Evolutionary conservation across 1,284 basidiomycete species (phyloP).

Genomic region (Rhodotorula sp.): DNA sequence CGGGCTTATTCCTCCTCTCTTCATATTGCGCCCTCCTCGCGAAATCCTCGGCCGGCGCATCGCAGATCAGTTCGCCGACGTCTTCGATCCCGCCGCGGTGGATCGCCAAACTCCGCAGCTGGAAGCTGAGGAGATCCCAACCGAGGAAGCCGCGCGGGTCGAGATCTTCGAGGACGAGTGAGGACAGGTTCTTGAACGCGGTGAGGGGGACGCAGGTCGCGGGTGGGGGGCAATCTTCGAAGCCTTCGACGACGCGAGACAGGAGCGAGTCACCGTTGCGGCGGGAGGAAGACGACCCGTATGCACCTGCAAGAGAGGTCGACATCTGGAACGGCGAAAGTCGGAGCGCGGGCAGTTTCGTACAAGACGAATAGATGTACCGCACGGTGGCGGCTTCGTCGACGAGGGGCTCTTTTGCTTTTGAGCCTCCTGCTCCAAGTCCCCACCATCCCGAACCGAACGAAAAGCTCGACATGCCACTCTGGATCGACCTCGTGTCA

Average conservation of each 20-base stretch:
- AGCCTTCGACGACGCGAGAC: conserved; percentile 60
- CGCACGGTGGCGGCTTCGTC: conserved; percentile 66
- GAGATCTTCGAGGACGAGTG: conserved; percentile 70
- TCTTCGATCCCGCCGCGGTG: conserved; percentile 77
- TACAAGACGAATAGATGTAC: conserved; percentile 81
- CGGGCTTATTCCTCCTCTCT: conserved; percentile 18
- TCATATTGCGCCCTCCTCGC: conserved; percentile 54
- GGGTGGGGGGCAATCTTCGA: conserved; percentile 67
- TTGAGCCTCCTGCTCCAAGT: conserved; percentile 2
- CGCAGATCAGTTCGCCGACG: conserved; percentile 73
- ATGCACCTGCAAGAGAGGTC: neutral
- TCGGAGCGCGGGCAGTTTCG: conserved; percentile 72
- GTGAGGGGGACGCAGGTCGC: conserved; percentile 75
- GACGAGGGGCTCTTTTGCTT: conserved; percentile 54
- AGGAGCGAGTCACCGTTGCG: conserved; percentile 38
- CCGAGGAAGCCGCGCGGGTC: conserved; percentile 80
- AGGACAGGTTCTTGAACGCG: conserved; percentile 75
- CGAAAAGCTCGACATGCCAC: conserved; percentile 70
- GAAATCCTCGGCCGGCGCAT: conserved; percentile 70
- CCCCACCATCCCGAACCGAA: conserved; percentile 70
- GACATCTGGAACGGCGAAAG: conserved; percentile 41
- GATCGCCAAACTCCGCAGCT: conserved; percentile 69
- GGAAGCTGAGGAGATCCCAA: conserved; percentile 74
- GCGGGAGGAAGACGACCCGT: conserved; percentile 37
- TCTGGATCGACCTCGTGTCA: conserved; percentile 45